These are phyloP conservation scores for Pseudogymnoascus sp. DNA, from an alignment of 2,329 filamentous ascomycete genomes.

Conservation along the genomic window DNA sequence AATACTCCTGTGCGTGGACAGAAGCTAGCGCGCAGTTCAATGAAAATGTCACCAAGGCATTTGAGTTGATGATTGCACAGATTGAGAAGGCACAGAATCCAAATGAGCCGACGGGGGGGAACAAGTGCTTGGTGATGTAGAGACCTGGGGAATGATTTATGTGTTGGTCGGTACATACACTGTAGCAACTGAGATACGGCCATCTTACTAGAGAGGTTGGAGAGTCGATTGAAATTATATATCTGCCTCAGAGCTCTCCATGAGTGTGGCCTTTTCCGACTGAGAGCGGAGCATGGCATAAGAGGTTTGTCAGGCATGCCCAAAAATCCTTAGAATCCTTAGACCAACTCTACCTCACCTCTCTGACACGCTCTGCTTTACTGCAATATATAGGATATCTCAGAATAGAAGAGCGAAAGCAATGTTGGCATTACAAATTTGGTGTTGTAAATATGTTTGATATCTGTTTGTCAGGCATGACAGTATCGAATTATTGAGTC, in stretches of 20 bases:
- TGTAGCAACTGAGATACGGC: background rate
- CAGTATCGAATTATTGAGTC: background rate
- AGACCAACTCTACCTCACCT: background rate
- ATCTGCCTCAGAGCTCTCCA: background rate
- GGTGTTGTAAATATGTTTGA: background rate
- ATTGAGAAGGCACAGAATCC: conserved; percentile 94
- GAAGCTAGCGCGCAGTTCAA: conserved; percentile 92
- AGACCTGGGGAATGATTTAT: background rate
- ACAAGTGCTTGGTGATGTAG: conserved; percentile 83
- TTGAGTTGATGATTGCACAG: conserved; percentile 88
- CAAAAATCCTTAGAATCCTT: background rate
- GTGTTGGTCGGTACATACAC: background rate
- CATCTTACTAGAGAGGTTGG: background rate
- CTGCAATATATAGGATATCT: conserved; percentile 5
- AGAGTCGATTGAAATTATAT: background rate
- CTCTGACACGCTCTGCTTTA: background rate
- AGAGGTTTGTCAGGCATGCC: background rate
- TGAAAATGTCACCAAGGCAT: conserved; percentile 85
- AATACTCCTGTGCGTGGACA: conserved; percentile 87
- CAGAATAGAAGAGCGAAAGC: background rate
- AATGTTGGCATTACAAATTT: background rate
- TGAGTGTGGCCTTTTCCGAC: background rate
- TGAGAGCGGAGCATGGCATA: background rate
- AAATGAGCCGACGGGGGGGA: conserved; percentile 67
- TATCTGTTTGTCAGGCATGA: background rate